Evolutionary conservation across 2,329 filamentous ascomycete species (phyloP).

Genomic region (Pseudogymnoascus sp.): DNA sequence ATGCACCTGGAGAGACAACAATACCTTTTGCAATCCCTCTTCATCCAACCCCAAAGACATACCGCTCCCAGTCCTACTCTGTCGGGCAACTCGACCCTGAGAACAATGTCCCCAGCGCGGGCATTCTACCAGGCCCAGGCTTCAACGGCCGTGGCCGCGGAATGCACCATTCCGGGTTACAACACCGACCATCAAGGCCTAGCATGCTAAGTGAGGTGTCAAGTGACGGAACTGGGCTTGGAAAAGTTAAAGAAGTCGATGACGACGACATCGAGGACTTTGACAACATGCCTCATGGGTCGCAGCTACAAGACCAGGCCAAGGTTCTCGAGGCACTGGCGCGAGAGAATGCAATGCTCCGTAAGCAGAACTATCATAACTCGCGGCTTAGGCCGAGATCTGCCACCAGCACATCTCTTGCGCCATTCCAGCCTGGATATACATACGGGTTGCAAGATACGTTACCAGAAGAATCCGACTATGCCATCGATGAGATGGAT

Average conservation of each 20-base stretch:
- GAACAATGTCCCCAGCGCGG: conserved; percentile 22
- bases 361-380: conserved; percentile 50
- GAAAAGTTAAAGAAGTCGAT: conserved; percentile 63
- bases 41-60: conserved; percentile 84
- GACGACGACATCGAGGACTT: conserved; percentile 50
- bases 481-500: conserved; percentile 65
- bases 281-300: conserved; percentile 46
- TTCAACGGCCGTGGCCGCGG: conserved; percentile 28
- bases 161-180: conserved; percentile 58
- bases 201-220: conserved; percentile 70
- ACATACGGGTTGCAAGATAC: conserved; percentile 52
- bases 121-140: conserved; percentile 17
- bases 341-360: conserved; percentile 55
- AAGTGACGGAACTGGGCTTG: conserved; percentile 52
- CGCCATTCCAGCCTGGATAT: conserved; percentile 45
- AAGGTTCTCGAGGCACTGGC: conserved; percentile 57
- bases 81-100: conserved; percentile 82
- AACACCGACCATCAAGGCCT: conserved; percentile 72
- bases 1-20: conserved; percentile 50
- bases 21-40: conserved; percentile 83
- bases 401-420: conserved; percentile 40
- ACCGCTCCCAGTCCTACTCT: conserved; percentile 93
- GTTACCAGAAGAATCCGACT: conserved; percentile 60
- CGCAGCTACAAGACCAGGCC: conserved; percentile 48
- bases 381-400: conserved; percentile 49